Conservation (phyloP, 1,139 yeast genomes). For the Saccharomyces hybrid region DNA sequence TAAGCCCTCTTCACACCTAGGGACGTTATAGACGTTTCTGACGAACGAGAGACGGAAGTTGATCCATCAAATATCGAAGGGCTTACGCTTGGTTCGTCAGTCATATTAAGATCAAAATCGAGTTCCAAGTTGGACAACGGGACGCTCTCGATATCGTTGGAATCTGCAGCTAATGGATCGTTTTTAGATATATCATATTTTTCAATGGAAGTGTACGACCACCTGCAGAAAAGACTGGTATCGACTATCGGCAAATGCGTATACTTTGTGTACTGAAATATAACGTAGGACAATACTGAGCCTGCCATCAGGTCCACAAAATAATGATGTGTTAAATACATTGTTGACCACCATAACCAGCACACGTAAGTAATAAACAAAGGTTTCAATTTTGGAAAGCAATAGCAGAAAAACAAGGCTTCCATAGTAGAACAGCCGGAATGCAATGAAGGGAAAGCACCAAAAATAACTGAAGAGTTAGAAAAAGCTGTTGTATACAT, state of each 20-base stretch:
- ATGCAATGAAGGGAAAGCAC: constrained; percentile 95
- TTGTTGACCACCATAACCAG: constrained; percentile 98
- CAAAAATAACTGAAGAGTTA: constrained; percentile 90
- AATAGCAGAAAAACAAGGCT: constrained; percentile 72
- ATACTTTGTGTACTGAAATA: constrained; percentile 67
- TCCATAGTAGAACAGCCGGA: constrained; percentile 93
- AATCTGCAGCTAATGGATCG: constrained; percentile 33
- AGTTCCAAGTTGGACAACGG: constrained; percentile 21
- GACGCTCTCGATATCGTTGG: constrained; percentile 27
- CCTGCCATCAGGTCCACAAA: constrained; percentile 90
- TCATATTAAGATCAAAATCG: constrained; percentile 19
- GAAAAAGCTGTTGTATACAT: constrained; percentile 79
- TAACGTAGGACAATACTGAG: constrained; percentile 62
- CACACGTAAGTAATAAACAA: constrained; percentile 67
- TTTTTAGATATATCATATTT: constrained; percentile 29
- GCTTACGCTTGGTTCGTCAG: constrained; percentile 19
- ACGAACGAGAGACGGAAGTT: constrained; percentile 26
- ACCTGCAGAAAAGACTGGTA: constrained; percentile 61
- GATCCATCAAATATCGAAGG: constrained; percentile 27
- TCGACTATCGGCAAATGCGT: constrained; percentile 65
- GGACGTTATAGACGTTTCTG: constrained; percentile 30
- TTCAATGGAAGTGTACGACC: constrained; percentile 55
- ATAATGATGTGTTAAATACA: constrained; percentile 94
- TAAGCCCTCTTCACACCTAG: constrained; percentile 10
- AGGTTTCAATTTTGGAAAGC: constrained; percentile 63